These are phyloP conservation scores for Pulveroboletus sp. DNA, from an alignment of 1,284 basidiomycete genomes.

Conservation along the genomic window DNA sequence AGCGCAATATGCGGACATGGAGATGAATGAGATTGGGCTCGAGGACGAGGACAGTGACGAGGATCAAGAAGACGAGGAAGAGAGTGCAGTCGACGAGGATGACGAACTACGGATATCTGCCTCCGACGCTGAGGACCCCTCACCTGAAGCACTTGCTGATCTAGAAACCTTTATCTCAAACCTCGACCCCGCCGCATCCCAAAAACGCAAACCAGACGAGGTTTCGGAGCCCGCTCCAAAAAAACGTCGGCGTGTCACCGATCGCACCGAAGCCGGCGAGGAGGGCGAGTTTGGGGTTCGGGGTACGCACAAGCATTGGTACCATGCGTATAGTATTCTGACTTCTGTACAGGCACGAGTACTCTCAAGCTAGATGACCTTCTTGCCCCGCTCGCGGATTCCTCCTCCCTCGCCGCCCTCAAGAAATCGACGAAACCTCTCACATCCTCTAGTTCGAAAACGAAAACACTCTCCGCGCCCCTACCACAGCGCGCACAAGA, in stretches of 20 bases:
- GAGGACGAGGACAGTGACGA: slow-evolving; percentile 37
- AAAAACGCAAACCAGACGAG: slow-evolving; percentile 70
- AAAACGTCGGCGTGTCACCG: slow-evolving; percentile 67
- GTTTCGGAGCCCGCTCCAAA: slow-evolving; percentile 35
- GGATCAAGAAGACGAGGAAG: slow-evolving; percentile 31
- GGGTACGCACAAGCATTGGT: slow-evolving; percentile 40
- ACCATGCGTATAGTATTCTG: slow-evolving; percentile 2
- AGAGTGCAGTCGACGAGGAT: slow-evolving; percentile 33
- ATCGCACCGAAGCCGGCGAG: slow-evolving; percentile 71
- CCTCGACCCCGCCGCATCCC: slow-evolving; percentile 57
- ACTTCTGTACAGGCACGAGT: slow-evolving; percentile 41
- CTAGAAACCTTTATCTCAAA: slow-evolving; percentile 72
- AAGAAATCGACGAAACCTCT: slow-evolving; percentile 70
- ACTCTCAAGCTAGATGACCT: slow-evolving; percentile 76
- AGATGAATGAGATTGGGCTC: slow-evolving; percentile 22
- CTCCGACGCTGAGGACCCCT: slow-evolving; percentile 61
- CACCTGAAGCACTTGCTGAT: slow-evolving; percentile 59
- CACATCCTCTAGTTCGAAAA: slow-evolving; percentile 38
- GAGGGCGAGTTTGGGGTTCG: slow-evolving; percentile 72
- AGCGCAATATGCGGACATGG: slow-evolving; percentile 8
- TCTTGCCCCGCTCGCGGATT: slow-evolving; percentile 62
- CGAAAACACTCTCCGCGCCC: slow-evolving; percentile 78
- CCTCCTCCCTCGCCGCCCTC: slow-evolving; percentile 60
- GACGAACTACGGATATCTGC: slow-evolving; percentile 47
- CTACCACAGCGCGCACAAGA: slow-evolving; percentile 87